Conservation (phyloP, 352 stramenopile genomes). For the Labyrinthula sp. region DNA sequence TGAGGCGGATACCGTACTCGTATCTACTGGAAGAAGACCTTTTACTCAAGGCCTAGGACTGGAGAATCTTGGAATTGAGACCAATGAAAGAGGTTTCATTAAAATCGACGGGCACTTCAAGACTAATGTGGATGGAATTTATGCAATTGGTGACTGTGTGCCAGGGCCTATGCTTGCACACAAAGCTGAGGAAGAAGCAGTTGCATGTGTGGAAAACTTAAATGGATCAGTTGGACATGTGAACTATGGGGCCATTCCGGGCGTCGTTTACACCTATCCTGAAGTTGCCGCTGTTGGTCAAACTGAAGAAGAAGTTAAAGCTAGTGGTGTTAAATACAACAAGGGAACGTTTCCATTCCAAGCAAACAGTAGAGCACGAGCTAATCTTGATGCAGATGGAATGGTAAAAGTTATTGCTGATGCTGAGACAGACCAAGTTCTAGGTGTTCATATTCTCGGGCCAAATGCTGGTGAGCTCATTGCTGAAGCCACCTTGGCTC, state of each 20-base stretch:
- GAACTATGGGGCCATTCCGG: slow-evolving; percentile 96
- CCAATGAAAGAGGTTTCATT: slow-evolving; percentile 81
- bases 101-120: slow-evolving; percentile 87
- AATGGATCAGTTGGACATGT: slow-evolving; percentile 86
- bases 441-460: slow-evolving; percentile 95
- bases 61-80: slow-evolving; percentile 86
- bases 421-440: slow-evolving; percentile 88
- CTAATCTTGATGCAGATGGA: slow-evolving; percentile 71
- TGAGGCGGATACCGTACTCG: slow-evolving; percentile 55
- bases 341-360: slow-evolving; percentile 92
- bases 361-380: slow-evolving; percentile 81
- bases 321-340: slow-evolving; percentile 73
- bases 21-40: slow-evolving; percentile 70
- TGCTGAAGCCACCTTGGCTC: slow-evolving; percentile 84
- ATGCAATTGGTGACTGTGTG: slow-evolving; percentile 90
- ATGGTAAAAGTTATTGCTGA: slow-evolving; percentile 93
- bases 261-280: slow-evolving; percentile 75
- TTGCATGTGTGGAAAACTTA: slow-evolving; percentile 88
- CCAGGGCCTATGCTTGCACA: slow-evolving; percentile 94
- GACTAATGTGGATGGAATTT: slow-evolving; percentile 74
- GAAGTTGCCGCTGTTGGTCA: slow-evolving; percentile 75
- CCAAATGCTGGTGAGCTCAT: slow-evolving; percentile 98
- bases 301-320: slow-evolving; percentile 92
- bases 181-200: slow-evolving; percentile 97
- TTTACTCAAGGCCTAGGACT: slow-evolving; percentile 82